These are phyloP conservation scores for Spatholobus suberectus DNA, from an alignment of 306 rosid genomes.

Conservation along the genomic window DNA sequence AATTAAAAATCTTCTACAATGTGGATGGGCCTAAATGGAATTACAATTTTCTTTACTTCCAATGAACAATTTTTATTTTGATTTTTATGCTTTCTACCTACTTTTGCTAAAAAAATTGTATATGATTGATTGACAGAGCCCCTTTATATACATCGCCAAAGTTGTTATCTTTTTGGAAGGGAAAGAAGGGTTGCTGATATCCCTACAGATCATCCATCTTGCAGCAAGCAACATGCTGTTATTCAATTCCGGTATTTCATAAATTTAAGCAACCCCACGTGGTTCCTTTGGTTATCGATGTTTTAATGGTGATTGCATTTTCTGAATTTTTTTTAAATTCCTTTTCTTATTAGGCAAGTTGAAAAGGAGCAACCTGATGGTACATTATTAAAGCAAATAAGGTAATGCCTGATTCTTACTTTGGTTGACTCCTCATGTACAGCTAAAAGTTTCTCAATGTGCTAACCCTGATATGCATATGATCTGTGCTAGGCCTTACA, in stretches of 20 bases:
- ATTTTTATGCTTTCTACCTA: conserved; percentile 27
- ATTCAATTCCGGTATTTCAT: conserved; percentile 81
- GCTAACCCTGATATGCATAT: conserved; percentile 39
- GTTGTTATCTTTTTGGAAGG: conserved; percentile 97
- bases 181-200: conserved; percentile 97
- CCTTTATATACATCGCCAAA: conserved; percentile 94
- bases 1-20: background rate
- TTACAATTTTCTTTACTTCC: conserved; percentile 22
- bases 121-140: conserved; percentile 76
- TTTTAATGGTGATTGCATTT: background rate
- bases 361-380: conserved; percentile 91
- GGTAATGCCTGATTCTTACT: conserved; percentile 53
- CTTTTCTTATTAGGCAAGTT: conserved; percentile 66
- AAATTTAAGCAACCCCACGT: conserved; percentile 1
- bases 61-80: background rate
- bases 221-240: conserved; percentile 99
- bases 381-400: conserved; percentile 56
- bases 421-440: background rate
- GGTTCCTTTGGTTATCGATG: conserved; percentile 29
- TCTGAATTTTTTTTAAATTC: background rate
- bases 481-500: conserved; percentile 70
- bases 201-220: conserved; percentile 98
- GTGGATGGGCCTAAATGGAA: conserved; percentile 6
- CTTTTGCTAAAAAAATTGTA: conserved; percentile 37
- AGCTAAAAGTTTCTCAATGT: conserved; percentile 23